Evolutionary conservation across 768 basidiomycete species (phyloP), one percentile per base, ranked within the genome.

Genomic region (Tubosaeta sp.): DNA sequence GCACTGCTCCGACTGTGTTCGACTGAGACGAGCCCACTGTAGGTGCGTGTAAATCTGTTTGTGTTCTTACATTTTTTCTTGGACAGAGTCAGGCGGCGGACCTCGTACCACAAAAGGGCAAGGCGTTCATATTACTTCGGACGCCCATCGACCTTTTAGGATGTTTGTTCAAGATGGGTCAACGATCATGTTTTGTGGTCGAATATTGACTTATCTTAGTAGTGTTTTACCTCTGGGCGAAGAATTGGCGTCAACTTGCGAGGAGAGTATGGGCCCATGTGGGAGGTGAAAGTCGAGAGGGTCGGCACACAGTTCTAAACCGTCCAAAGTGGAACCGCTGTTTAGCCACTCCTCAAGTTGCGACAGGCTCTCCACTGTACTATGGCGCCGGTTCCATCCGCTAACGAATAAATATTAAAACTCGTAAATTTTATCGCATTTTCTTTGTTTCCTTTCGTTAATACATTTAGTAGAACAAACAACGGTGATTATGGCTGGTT

Each of bases 221-320:
- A 81, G 80, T 2, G 89, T 91, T 2, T 95, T 93, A 64, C 88
- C 90, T 6, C 69, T 96, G 9, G 88, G 89, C 3, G 93, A 95
- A 74, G 91, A 44, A 93, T 90, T 65, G 91, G 93, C 27, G 93
- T 95, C 29, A 96, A 96, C 67, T 69, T 95, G 55, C 75, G 93
- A 29, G 93, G 93, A 51, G 89, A 94, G 69, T 91, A 86, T 65
- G 83, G 90, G 0, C 83, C 88, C 10, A 71, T 75, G 21, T 90
- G 88, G 89, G 84, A 90, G 52, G 80, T 65, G 46, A 63, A 59
- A 47, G 65, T 58, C 19, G 69, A 66, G 22, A 51, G 30, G 46
- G 41, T 42, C 38, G 13, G 43, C 51, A 25, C 46, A 42, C 10
- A 7, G 14, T n/a, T 40, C 41, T 10, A 64, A 65, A 41, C 55